These are phyloP conservation scores for Trypanosoma mega DNA, from an alignment of 208 protist genomes.

Conservation along the genomic window DNA sequence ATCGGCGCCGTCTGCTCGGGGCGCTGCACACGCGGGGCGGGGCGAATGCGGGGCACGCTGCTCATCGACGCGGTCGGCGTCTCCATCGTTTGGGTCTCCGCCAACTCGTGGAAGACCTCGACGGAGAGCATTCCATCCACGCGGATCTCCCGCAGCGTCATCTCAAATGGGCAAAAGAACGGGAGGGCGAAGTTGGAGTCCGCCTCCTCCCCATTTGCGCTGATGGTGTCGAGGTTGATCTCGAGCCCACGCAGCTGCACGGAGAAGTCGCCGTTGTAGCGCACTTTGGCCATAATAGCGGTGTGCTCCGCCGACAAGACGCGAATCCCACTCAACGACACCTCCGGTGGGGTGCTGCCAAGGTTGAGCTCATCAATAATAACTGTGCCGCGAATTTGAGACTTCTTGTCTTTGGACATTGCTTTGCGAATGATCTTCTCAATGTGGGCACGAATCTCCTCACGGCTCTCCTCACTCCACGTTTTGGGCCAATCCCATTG, in stretches of 20 bases:
- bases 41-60: background rate
- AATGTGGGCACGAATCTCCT: slow-evolving; percentile 69
- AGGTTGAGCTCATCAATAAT: slow-evolving; percentile 73
- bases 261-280: slow-evolving; percentile 78
- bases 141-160: slow-evolving; percentile 76
- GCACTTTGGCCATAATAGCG: slow-evolving; percentile 78
- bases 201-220: slow-evolving; percentile 51
- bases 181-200: slow-evolving; percentile 70
- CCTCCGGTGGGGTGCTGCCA: slow-evolving; percentile 66
- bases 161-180: slow-evolving; percentile 86
- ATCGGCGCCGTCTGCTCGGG: slow-evolving; percentile 20
- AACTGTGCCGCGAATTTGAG: slow-evolving; percentile 74
- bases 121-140: slow-evolving; percentile 81
- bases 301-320: slow-evolving; percentile 75
- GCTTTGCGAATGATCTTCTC: slow-evolving; percentile 68
- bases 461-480: slow-evolving; percentile 59
- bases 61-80: slow-evolving; percentile 5
- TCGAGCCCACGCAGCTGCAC: slow-evolving; percentile 75
- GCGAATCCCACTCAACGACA: slow-evolving; percentile 72
- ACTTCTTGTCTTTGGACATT: slow-evolving; percentile 61
- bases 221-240: slow-evolving; percentile 86
- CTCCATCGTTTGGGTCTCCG: slow-evolving; percentile 11
- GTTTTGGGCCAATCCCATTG: slow-evolving; percentile 84
- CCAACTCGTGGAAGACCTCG: slow-evolving; percentile 78
- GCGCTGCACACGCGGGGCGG: background rate